Base-by-base conservation (phyloP, 768 basidiomycete species). In the Suillus hirtellus region DNA sequence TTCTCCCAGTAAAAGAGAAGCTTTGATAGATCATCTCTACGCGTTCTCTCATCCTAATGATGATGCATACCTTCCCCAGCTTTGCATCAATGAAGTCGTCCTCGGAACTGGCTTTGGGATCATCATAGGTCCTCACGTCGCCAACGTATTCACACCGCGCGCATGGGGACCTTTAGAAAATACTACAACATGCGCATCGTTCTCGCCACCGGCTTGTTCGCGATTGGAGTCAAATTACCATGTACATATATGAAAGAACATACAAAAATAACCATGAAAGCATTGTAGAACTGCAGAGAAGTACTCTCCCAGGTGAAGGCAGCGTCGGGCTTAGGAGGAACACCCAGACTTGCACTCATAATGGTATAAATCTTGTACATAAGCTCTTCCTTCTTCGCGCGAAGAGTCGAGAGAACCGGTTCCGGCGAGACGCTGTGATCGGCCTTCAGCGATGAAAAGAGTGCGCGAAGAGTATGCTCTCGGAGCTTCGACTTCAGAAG, bases 11-110 rank as follows among this genome's bases (percentile, higher is more conserved):
- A 52, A 92, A 92, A 75, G 93, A 97, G 76, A 88, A 80, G 79
- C 92, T 90, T 53, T 14, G 73, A 70, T 27, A 10, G 73, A 69
- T 40, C 4, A 52, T 6, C 61, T 27, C n/a, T 14, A 52, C 17
- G 1, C 31, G 52, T 3, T 31, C 31, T 4, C 24, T 59, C 15
- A n/a, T n/a, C n/a, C n/a, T n/a, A n/a, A n/a, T n/a, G n/a, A n/a
- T n/a, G 14, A 52, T 40, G 24, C 15, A 24, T 15, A 59, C 46
- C 31, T 31, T n/a, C 12, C 8, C n/a, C 59, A 93, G 85, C 70
- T 96, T 7, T 97, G 90, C 70, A 85, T 97, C 66, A 97, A 95
- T 68, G 96, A 99, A 80, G 95, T 96, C 42, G 89, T 96, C 37
- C 87, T 97, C 31, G 95, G 94, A 2, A 96, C 95, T 0, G 81